Evolutionary conservation across 805 yeast species (phyloP), one percentile per base, ranked within the genome.

Genomic region (Ogataea neopini): DNA sequence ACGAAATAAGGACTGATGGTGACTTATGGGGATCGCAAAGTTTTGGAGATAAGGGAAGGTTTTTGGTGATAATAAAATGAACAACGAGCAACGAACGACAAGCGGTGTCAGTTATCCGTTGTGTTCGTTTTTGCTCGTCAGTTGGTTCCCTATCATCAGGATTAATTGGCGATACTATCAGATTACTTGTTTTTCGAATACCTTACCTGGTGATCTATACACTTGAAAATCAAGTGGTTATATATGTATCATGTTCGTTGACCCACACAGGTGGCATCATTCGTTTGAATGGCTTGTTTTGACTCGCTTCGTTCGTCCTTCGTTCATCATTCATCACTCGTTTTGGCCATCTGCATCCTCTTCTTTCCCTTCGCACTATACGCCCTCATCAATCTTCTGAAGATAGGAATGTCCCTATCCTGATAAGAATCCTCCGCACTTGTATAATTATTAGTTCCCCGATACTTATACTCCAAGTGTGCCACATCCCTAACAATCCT

Each of bases 1-100:
- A 56, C 33, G 58, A 52, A 20, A 40, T 66, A 5, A 2, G 19
- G 11, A 37, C 57, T 2, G 68, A 66, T 47, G 33, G 48, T 0
- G 50, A 53, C 6, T 53, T 67, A 6, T 60, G 67, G 68, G 51
- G 45, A 10, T 57, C 53, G 34, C 20, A 51, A 1, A 57, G 47
- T 34, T 67, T 67, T 45, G 48, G 39, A 8, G 71, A 67, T 43
- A 67, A 67, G 45, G 71, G 71, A 7, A 67, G 62, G 48, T 58
- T 67, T 28, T 43, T 67, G 30, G 61, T 67, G 29, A 45, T 64
- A 22, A 14, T 17, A 11, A n/a, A 15, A 11, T 20, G 15, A 28
- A 8, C 5, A 7, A 25, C 28, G 28, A 25, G 10, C 13, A 20
- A 18, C 14, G 34, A n/a, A n/a, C n/a, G n/a, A n/a, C n/a, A n/a